Conservation (phyloP, 345 rosid species). For the Pugionium dolabratum region DNA sequence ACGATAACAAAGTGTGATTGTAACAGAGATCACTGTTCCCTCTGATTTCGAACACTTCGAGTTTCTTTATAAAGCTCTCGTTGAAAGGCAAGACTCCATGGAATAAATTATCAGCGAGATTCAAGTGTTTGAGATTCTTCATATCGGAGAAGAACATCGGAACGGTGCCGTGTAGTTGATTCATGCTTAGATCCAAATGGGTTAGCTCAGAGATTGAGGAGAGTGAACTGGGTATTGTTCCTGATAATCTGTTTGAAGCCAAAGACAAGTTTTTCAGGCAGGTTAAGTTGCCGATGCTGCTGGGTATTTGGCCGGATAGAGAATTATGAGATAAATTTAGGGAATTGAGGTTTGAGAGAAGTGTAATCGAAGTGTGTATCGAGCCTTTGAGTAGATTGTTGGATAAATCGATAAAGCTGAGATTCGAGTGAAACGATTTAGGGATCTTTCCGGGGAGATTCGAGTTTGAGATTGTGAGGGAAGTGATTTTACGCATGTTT, state of each 20-base stretch:
- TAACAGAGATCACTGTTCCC: slow-evolving; percentile 71
- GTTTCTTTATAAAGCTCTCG: slow-evolving; percentile 52
- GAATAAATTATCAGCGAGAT: slow-evolving; percentile 63
- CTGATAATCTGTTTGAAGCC: slow-evolving; percentile 67
- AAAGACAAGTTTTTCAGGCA: slow-evolving; percentile 60
- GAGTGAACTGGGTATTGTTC: slow-evolving; percentile 66
- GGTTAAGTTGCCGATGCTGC: slow-evolving; percentile 57
- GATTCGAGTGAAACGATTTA: slow-evolving; percentile 27
- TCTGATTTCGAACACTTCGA: slow-evolving; percentile 59
- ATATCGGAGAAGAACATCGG: slow-evolving; percentile 63
- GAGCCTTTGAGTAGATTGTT: slow-evolving; percentile 65
- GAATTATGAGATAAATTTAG: slow-evolving; percentile 66
- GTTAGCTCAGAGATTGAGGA: slow-evolving; percentile 59
- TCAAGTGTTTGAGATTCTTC: slow-evolving; percentile 64
- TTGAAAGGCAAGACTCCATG: slow-evolving; percentile 84
- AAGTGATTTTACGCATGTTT: slow-evolving; percentile 37
- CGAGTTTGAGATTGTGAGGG: slow-evolving; percentile 62
- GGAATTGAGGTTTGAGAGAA: slow-evolving; percentile 57
- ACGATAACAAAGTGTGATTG: slow-evolving; percentile 58
- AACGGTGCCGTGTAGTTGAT: slow-evolving; percentile 73
- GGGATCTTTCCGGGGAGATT: slow-evolving; percentile 57
- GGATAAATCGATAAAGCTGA: slow-evolving; percentile 67
- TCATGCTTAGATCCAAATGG: slow-evolving; percentile 71
- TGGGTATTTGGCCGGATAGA: slow-evolving; percentile 64
- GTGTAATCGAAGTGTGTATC: slow-evolving; percentile 58